Base-by-base conservation (phyloP, 2,329 filamentous ascomycete species). In the Pseudogymnoascus sp. region DNA sequence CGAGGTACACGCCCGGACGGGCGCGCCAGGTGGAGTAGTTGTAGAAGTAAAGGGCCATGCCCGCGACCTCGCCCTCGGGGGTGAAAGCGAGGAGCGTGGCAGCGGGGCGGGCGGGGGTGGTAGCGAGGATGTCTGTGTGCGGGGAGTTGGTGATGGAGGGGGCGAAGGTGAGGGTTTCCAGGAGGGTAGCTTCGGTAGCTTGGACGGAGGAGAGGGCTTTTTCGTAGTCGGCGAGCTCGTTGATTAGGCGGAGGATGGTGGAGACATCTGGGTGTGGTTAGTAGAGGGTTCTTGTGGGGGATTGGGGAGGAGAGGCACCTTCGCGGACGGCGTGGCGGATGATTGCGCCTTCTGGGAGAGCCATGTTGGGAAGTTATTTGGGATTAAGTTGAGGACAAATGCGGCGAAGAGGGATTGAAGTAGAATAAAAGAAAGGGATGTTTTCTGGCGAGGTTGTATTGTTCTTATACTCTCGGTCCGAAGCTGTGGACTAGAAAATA, bases 21-120 rank as follows among this genome's bases (percentile, higher is more conserved):
- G 89, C 85, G 7, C 89, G 85, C 95, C 95, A 98, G 0, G 93
- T 97, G 72, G 88, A 91, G 78, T 96, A 98, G 77, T 93, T 98
- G 81, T 93, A 92, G 75, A 96, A 98, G 78, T 92, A 97, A 41
- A 97, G 77, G 1, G 92, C 92, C 84, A 97, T 91, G 59, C 89
- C 91, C 0, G 85, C 89, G 0, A 75, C 74, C 40, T 77, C 72
- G 10, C 78, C 75, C 5, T 78, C 75, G 28, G 80, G 77, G 1
- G 74, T 74, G 68, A 81, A 80, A 62, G 93, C 77, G 8, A 96
- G 77, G 35, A 96, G 81, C 60, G 90, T 93, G 65, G 91, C 89
- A 16, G 92, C 89, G 31, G 88, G 90, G n/a, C 78, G 79, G 4
- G 75, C 70, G 1, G 83, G 74, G 0, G 82, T 79, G 60, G 83